A percentile compares a stretch with the other conserved stretches of the same genome.
phyloP scores from a whole-genome alignment of 345 rosid genomes.

The Eucalyptus camaldulensis region DNA sequence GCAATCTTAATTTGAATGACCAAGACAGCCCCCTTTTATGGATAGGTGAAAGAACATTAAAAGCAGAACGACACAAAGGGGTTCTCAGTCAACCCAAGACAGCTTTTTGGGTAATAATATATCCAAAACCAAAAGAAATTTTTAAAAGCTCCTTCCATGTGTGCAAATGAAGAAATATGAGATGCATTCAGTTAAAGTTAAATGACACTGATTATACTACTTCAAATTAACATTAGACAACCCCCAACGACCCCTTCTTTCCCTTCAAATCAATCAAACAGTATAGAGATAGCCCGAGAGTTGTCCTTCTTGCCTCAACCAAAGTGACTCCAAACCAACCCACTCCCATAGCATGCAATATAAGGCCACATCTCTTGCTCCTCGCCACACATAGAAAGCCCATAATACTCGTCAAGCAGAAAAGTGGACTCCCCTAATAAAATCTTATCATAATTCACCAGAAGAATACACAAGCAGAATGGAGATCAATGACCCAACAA shows the following conservation, averaged over 20 bases:
- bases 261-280: not conserved
- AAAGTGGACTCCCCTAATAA: not conserved
- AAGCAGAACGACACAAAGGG: not conserved
- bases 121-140: not conserved
- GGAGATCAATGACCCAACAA: not conserved
- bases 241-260: not conserved
- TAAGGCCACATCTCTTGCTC: not conserved
- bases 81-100: not conserved
- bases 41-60: not conserved
- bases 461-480: not conserved
- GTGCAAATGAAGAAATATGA: not conserved
- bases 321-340: not conserved
- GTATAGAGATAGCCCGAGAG: not conserved
- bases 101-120: not conserved
- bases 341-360: not conserved
- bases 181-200: not conserved
- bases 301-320: not conserved
- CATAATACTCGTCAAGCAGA: not conserved
- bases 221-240: not conserved
- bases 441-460: not conserved
- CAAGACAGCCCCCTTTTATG: not conserved
- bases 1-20: not conserved
- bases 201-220: not conserved
- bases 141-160: not conserved
- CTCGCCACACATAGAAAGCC: not conserved